Evolutionary conservation across 345 rosid genomes (phyloP).

Genomic region (Mangifera indica): DNA sequence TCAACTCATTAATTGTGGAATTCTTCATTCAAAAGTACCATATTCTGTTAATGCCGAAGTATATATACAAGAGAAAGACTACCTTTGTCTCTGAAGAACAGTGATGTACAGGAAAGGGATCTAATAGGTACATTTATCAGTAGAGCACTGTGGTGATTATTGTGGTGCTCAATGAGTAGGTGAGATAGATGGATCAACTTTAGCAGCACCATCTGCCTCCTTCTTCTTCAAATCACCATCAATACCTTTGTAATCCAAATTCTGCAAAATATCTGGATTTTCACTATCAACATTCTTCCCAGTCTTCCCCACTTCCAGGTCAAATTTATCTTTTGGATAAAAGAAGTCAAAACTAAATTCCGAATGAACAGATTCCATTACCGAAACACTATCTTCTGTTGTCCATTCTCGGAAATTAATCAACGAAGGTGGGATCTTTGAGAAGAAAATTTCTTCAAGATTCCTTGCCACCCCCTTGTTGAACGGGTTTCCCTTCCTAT

Average conservation of each 20-base stretch:
- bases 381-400: constrained; percentile 27
- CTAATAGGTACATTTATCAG: constrained; percentile 17
- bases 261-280: constrained; percentile 45
- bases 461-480: constrained; percentile 46
- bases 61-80: too few relatives aligned
- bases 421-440: constrained; percentile 51
- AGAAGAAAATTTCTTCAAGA: constrained; percentile 49
- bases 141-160: constrained; percentile 19
- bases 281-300: constrained; percentile 30
- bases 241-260: constrained; percentile 33
- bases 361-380: constrained; percentile 30
- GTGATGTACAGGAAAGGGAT: constrained; percentile 11
- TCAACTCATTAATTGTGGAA: neutral
- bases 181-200: constrained; percentile 25
- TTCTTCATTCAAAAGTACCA: neutral
- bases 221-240: constrained; percentile 37
- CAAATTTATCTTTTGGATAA: constrained; percentile 42
- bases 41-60: too few relatives aligned
- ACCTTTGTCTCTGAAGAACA: too few relatives aligned
- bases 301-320: constrained; percentile 45
- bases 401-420: constrained; percentile 62
- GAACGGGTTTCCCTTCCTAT: constrained; percentile 63
- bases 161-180: constrained; percentile 17
- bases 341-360: constrained; percentile 33
- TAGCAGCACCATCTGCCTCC: constrained; percentile 21